These are phyloP conservation scores for Suhomyces terraborum DNA, from an alignment of 1,139 yeast species.

Conservation along the genomic window DNA sequence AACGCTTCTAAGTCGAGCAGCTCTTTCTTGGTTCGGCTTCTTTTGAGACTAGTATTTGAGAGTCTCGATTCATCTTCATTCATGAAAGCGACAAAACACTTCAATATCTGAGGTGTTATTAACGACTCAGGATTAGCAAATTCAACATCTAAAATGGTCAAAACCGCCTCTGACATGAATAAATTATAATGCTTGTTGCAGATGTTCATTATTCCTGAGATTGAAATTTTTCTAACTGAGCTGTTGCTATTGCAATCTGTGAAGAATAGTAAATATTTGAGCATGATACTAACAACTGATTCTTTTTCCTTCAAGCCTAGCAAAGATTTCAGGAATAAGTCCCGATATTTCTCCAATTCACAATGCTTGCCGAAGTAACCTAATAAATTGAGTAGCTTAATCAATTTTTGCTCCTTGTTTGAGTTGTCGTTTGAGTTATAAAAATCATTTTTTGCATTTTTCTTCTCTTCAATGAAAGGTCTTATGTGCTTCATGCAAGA, in stretches of 20 bases:
- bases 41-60: slow-evolving; percentile 27
- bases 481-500: slow-evolving; percentile 55
- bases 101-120: slow-evolving; percentile 52
- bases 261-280: slow-evolving; percentile 58
- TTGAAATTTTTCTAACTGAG: slow-evolving; percentile 50
- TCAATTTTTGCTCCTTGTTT: slow-evolving; percentile 45
- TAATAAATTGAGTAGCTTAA: slow-evolving; percentile 59
- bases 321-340: slow-evolving; percentile 39
- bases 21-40: slow-evolving; percentile 28
- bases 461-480: slow-evolving; percentile 38
- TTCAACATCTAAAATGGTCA: slow-evolving; percentile 55
- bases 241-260: slow-evolving; percentile 32
- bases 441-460: slow-evolving; percentile 19
- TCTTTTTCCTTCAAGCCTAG: slow-evolving; percentile 53
- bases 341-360: slow-evolving; percentile 50
- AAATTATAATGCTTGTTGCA: slow-evolving; percentile 64
- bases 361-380: slow-evolving; percentile 75
- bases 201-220: slow-evolving; percentile 56
- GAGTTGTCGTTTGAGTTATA: background rate
- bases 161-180: slow-evolving; percentile 56
- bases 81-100: slow-evolving; percentile 58
- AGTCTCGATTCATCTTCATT: slow-evolving; percentile 51
- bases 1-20: slow-evolving; percentile 52
- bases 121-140: slow-evolving; percentile 32
- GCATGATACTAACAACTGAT: slow-evolving; percentile 54